Base-by-base conservation (phyloP, 1,284 basidiomycete species). In the Cystobasidium sp. region DNA sequence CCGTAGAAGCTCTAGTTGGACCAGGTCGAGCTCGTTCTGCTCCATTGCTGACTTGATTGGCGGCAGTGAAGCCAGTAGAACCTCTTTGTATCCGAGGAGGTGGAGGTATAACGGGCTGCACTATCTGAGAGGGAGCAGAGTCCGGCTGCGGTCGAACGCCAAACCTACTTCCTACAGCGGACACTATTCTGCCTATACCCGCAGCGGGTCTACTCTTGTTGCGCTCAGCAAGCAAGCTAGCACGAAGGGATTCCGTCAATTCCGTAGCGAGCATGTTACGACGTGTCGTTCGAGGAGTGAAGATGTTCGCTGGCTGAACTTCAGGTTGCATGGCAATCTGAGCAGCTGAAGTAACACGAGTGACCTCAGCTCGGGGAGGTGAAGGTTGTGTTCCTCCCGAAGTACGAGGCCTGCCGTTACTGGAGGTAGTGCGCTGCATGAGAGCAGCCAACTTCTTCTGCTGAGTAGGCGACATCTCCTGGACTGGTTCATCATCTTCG, bases 211-310 rank as follows among this genome's bases (percentile, higher is more conserved):
- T 67, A 1, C 51, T 46, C 22, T 31, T 78, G 62, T 80, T 78
- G 3, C 93, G 87, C 80, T 93, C 91, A 92, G 93, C 94, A 6
- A 95, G 83, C 77, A 96, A 80, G 79, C 94, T 92, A 63, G 90
- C 85, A 22, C 93, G 85, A 75, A 96, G 83, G 76, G 89, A 91
- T 83, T 95, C 93, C 59, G 91, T 91, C 80, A 96, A 85, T 83
- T 96, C 93, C 24, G 89, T 90, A 73, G 88, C 86, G 64, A 95
- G 85, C 91, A 95, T 94, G 79, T 88, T 87, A 62, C 91, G 86
- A 5, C 93, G 86, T 18, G 91, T 94, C 47, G 93, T 93, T 41
- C 90, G 87, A 0, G 93, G 93, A 0, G 92, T 91, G 78, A 90
- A 90, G 0, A 92, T 90, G 39, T 87, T 84, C 0, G 88, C 86